Conservation (phyloP, 116 monocot species). For the Phalaenopsis hybrid region DNA sequence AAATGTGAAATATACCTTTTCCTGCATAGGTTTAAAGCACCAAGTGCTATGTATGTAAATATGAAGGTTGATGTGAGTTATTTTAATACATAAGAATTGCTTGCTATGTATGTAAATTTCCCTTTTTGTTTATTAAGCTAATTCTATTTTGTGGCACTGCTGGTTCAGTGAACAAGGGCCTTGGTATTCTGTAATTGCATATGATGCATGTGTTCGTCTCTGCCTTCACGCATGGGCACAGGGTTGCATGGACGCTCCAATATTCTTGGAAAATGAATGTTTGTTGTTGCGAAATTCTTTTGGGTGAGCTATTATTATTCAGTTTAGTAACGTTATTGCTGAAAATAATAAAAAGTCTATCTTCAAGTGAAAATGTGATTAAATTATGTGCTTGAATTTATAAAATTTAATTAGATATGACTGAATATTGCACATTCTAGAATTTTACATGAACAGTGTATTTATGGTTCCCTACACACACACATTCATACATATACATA, state of each 20-base stretch:
- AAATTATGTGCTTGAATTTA: neutral
- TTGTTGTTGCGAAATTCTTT: constrained; percentile 71
- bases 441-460: neutral
- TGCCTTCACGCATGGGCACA: constrained; percentile 97
- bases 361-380: neutral
- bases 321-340: neutral
- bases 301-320: constrained; percentile 43
- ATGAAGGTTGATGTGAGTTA: too few species aligned
- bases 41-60: too few species aligned
- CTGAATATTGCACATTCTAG: neutral
- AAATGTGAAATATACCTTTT: too few species aligned
- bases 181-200: constrained; percentile 90
- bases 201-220: constrained; percentile 94
- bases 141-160: constrained; percentile 11
- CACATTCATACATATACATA: neutral
- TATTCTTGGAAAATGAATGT: constrained; percentile 95
- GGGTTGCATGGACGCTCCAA: constrained; percentile 97
- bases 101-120: too few species aligned
- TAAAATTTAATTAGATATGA: neutral
- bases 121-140: neutral
- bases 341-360: neutral
- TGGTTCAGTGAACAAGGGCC: constrained; percentile 69
- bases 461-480: neutral
- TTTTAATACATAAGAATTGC: too few species aligned
- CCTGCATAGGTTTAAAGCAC: too few species aligned